Evolutionary conservation across 306 rosid genomes (phyloP), one percentile per base, ranked within the genome.

Genomic region (Cicer pinnatifidum): DNA sequence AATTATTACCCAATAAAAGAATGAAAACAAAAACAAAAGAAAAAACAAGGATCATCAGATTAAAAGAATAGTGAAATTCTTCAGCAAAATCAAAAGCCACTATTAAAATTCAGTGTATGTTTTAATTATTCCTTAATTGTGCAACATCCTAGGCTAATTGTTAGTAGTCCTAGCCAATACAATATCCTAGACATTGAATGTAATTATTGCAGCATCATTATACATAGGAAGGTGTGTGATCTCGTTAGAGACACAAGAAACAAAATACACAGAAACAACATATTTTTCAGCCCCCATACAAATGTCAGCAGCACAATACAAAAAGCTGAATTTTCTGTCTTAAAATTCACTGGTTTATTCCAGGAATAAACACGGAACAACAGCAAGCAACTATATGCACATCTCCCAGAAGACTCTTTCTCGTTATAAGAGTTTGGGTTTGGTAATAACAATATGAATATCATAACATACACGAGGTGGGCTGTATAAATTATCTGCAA

Each of bases 391-490:
- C 40, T 48, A 67, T 59, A 50, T 44, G 76, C 71, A 67, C 23
- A 44, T 58, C 47, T 66, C 57, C 81, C 28, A 37, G 41, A 37
- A 58, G 64, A 56, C 69, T 61, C 74, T 28, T 72, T 60, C 28
- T 60, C 11, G 3, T 19, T 13, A 38, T 51, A 44, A 41, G 12
- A 75, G 61, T 50, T 57, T 57, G 23, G 69, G 20, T 51, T 12
- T 16, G 56, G 66, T 73, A 53, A 62, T 44, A 59, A 50, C 57
- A 69, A 73, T 63, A 54, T 54, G 56, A 57, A 43, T 64, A 80
- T 52, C 71, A 72, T 35, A 73, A 90, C 96, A 83, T 91, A 94
- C 99, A 76, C 75, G 88, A 50, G 83, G 78, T 39, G 85, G 88
- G 69, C 63, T 88, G 95, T 87, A 83, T 72, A 94, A 75, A 16